Percentiles rank a stretch among this genome's conserved stretches.
phyloP scores from a whole-genome alignment of 192 early-diverging fungal genomes.

The Coemansia asiatica region DNA sequence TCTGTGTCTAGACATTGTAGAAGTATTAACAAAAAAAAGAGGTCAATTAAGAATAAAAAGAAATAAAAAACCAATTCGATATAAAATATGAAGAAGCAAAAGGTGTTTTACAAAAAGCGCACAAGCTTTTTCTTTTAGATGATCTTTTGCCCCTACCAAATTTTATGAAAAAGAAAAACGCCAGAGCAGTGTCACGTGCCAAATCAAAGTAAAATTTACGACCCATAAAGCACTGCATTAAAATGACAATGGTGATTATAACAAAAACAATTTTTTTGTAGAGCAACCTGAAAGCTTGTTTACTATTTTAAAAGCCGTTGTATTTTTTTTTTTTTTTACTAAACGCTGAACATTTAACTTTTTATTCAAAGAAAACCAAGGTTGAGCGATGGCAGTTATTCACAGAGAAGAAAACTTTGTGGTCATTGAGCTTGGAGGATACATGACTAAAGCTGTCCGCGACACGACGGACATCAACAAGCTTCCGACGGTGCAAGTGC shows the following conservation, averaged over 20 bases:
- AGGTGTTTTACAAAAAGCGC: no score
- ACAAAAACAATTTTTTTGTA: no score
- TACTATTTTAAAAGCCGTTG: neutral
- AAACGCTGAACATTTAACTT: neutral
- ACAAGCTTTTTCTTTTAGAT: no score
- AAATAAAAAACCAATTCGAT: neutral
- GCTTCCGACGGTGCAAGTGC: conserved; percentile 62
- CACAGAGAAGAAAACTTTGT: conserved; percentile 78
- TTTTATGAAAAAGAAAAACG: conserved; percentile 9
- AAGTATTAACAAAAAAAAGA: neutral
- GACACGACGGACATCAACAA: conserved; percentile 75
- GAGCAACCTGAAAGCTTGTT: no score
- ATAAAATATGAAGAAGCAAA: conserved; percentile 12
- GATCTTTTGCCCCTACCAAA: no score
- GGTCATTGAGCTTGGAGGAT: conserved; percentile 84
- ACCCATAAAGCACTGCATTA: neutral
- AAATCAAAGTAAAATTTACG: neutral
- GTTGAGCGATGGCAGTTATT: conserved; percentile 5
- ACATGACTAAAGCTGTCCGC: conserved; percentile 72
- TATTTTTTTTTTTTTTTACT: neutral
- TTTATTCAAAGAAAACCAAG: neutral
- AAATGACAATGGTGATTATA: neutral
- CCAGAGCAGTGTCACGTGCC: conserved; percentile 1
- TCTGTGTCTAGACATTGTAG: conserved; percentile 50
- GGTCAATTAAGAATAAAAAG: neutral